Evolutionary conservation across 1,139 yeast species (phyloP).

Genomic region (Zygosaccharomyces pseudobailii): DNA sequence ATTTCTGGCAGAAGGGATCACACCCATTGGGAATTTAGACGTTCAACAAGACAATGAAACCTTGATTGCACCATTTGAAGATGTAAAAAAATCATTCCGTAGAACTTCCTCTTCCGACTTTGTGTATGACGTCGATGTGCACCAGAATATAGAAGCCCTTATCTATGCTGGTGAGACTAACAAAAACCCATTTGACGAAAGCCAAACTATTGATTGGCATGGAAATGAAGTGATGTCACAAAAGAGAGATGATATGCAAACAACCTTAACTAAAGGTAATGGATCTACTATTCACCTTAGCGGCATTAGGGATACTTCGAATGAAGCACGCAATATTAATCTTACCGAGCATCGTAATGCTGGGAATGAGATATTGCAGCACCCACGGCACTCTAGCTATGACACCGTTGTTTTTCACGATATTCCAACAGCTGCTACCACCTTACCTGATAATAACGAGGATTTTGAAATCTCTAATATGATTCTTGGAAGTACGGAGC

Average conservation of each 20-base stretch:
- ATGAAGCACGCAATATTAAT: too few species aligned
- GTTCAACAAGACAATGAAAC: too few species aligned
- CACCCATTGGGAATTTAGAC: too few species aligned
- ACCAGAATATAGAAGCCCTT: not conserved
- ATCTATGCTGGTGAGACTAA: not conserved
- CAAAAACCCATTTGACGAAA: not conserved
- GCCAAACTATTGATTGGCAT: not conserved
- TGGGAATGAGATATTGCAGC: not conserved
- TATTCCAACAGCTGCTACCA: not conserved
- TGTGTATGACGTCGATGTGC: not conserved
- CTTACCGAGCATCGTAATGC: not conserved
- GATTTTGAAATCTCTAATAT: not conserved
- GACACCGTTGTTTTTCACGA: not conserved
- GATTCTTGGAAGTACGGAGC: not conserved
- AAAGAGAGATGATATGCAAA: not conserved
- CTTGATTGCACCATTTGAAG: too few species aligned
- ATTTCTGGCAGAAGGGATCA: not conserved
- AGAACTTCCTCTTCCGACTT: not conserved
- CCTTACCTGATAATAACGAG: not conserved
- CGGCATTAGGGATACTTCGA: not conserved
- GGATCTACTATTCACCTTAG: not conserved
- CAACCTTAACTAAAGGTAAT: not conserved
- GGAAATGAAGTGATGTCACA: not conserved
- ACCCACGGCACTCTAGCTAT: not conserved
- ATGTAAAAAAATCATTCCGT: too few species aligned